phyloP scores from a whole-genome alignment of 805 yeast species.

The Candida ponderosae region DNA sequence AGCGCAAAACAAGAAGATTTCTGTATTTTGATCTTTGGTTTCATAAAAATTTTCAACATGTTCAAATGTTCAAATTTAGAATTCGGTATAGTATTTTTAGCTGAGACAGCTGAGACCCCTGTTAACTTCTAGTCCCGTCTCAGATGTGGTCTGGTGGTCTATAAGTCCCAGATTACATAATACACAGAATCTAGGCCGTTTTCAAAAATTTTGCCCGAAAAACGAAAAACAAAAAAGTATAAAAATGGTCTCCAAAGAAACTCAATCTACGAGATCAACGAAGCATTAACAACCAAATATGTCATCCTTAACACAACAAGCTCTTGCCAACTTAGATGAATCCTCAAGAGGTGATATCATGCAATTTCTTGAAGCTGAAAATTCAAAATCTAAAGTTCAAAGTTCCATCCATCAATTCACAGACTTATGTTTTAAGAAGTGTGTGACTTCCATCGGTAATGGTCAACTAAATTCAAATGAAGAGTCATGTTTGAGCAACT shows the following conservation, averaged over 20 bases:
- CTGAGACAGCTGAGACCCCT: too few relatives aligned
- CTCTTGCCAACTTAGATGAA: slow-evolving; percentile 49
- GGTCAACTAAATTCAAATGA: slow-evolving; percentile 50
- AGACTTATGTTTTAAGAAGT: slow-evolving; percentile 84
- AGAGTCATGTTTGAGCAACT: slow-evolving; percentile 67
- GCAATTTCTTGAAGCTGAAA: slow-evolving; percentile 73
- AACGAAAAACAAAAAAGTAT: too few relatives aligned
- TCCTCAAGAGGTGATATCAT: slow-evolving; percentile 65
- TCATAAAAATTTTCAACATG: neutral
- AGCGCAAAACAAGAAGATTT: neutral
- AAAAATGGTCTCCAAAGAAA: neutral
- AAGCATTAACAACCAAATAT: slow-evolving; percentile 6
- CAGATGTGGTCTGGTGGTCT: too few relatives aligned
- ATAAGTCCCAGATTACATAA: too few relatives aligned
- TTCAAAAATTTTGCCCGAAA: too few relatives aligned
- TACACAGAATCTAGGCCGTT: too few relatives aligned
- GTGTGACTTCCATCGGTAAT: slow-evolving; percentile 44
- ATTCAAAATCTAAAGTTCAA: slow-evolving; percentile 82
- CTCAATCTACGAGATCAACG: neutral
- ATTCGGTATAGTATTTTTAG: neutral
- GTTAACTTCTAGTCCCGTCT: too few relatives aligned
- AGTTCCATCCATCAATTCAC: slow-evolving; percentile 83
- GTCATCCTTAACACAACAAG: slow-evolving; percentile 32
- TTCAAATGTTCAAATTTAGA: neutral
- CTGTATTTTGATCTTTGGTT: neutral